Conservation (phyloP, 805 yeast genomes). For the Zygosaccharomyces kombuchaensis region DNA sequence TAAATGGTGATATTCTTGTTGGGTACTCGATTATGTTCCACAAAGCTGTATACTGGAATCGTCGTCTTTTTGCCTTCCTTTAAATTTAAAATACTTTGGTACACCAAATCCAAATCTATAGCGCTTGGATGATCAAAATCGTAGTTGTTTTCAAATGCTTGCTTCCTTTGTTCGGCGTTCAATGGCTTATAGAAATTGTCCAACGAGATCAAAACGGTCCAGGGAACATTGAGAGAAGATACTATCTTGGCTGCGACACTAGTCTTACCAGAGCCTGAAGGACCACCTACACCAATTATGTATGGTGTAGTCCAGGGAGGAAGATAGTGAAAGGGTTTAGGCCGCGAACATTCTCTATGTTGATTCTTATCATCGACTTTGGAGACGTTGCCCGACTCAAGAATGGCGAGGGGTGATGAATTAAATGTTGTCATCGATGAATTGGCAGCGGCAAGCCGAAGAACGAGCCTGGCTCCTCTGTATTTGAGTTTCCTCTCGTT, state of each 20-base stretch:
- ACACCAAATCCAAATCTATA: constrained; percentile 69
- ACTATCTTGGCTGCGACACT: constrained; percentile 83
- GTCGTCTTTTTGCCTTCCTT: constrained; percentile 65
- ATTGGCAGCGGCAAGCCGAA: neutral
- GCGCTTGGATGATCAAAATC: constrained; percentile 90
- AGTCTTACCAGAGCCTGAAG: constrained; percentile 90
- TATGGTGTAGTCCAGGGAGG: constrained; percentile 92
- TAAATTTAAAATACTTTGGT: constrained; percentile 56
- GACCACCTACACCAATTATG: constrained; percentile 82
- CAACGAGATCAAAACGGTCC: constrained; percentile 86
- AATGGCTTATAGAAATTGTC: constrained; percentile 89
- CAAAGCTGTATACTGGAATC: constrained; percentile 69
- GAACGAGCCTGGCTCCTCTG: neutral
- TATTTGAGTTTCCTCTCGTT: neutral
- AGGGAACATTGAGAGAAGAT: constrained; percentile 75
- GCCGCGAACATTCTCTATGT: constrained; percentile 3
- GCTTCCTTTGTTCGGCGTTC: constrained; percentile 50
- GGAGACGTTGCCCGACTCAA: neutral
- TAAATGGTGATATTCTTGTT: constrained; percentile 69
- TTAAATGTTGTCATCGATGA: neutral
- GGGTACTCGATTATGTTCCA: constrained; percentile 56
- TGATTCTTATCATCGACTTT: neutral
- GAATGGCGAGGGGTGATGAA: neutral
- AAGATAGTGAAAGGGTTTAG: constrained; percentile 38
- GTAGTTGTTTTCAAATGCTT: constrained; percentile 65